These are phyloP conservation scores for Hansenula anomala DNA, from an alignment of 1,139 yeast genomes.

Conservation along the genomic window DNA sequence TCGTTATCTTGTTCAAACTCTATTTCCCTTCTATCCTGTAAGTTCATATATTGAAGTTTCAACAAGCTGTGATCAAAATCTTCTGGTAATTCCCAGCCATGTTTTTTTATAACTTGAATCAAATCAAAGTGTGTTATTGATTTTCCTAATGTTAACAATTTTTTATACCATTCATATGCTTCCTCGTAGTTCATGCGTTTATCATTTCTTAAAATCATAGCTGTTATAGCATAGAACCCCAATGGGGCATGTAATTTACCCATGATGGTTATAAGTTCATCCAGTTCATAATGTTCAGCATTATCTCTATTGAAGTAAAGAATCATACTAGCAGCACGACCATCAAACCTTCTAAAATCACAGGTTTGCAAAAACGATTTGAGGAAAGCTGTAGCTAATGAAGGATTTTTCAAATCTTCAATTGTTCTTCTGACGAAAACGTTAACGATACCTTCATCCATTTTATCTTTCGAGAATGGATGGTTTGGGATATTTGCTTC, in stretches of 20 bases:
- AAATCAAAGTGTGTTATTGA: slow-evolving; percentile 9
- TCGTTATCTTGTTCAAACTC: not conserved
- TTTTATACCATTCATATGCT: slow-evolving; percentile 14
- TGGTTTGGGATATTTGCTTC: slow-evolving; percentile 1
- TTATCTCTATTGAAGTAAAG: not conserved
- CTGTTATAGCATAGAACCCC: slow-evolving; percentile 7
- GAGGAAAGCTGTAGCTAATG: slow-evolving; percentile 12
- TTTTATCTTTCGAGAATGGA: slow-evolving; percentile 7
- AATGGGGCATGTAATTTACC: slow-evolving; percentile 9
- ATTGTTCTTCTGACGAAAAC: slow-evolving; percentile 11
- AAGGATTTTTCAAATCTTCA: slow-evolving; percentile 7
- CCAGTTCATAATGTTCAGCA: slow-evolving; percentile 5
- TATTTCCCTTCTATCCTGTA: slow-evolving; percentile 1
- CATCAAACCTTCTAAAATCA: slow-evolving; percentile 9
- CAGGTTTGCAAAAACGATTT: slow-evolving; percentile 4
- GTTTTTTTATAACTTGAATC: slow-evolving; percentile 7
- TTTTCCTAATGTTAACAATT: slow-evolving; percentile 10
- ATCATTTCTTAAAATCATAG: slow-evolving; percentile 9
- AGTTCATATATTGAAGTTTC: slow-evolving; percentile 3
- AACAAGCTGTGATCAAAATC: slow-evolving; percentile 8
- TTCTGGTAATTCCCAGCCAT: slow-evolving; percentile 16
- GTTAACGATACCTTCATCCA: slow-evolving; percentile 14
- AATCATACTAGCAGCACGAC: slow-evolving; percentile 14
- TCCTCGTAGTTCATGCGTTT: slow-evolving; percentile 6
- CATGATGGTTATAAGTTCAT: slow-evolving; percentile 9